Evolutionary conservation across 495 filamentous ascomycete genomes (phyloP), one percentile per base, ranked within the genome.

Genomic region (Aspergillus steynii): DNA sequence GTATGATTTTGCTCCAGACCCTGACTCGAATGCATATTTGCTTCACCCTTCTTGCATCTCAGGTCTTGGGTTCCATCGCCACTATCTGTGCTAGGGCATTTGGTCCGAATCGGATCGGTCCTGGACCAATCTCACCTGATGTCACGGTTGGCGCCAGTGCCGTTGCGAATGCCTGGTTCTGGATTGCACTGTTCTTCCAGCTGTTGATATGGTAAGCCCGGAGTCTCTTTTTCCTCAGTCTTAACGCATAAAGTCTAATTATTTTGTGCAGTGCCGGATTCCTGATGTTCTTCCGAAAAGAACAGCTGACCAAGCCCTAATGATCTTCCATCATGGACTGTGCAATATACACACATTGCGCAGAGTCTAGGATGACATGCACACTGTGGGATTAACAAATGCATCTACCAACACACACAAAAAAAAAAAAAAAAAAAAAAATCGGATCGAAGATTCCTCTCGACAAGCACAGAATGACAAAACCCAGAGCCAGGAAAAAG

Each of bases 201-300:
- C 62, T 87, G 53, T 70, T 82, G 27, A 85, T 91, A 58, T 88
- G 86, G 78, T 80, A 64, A 69, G 75, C 52, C 7, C 34, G 9
- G 2, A n/a, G 4, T 6, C 26, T 59, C 27, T 14, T 57, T 2
- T 53, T 55, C 5, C 0, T 20, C 25, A 27, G n/a, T 58, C 26
- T 7, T 0, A 28, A 26, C 51, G 20, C 26, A 50, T 46, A n/a
- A 55, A 56, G 49, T 31, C 6, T 50, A 26, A 54, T 28, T 56
- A 20, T 51, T 65, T 58, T 59, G 20, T 31, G 25, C 5, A 80
- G 84, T 63, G 70, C 84, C 50, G 87, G 88, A 1, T 90, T 87
- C 73, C 81, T 88, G 51, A 75, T 83, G 67, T 89, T 88, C 75
- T 90, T 90, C 79, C 77, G 88, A 34, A 89, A 87, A 76, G 88